phyloP scores from a whole-genome alignment of 1,284 basidiomycete species.

The Tetrapyrgos nigripes region DNA sequence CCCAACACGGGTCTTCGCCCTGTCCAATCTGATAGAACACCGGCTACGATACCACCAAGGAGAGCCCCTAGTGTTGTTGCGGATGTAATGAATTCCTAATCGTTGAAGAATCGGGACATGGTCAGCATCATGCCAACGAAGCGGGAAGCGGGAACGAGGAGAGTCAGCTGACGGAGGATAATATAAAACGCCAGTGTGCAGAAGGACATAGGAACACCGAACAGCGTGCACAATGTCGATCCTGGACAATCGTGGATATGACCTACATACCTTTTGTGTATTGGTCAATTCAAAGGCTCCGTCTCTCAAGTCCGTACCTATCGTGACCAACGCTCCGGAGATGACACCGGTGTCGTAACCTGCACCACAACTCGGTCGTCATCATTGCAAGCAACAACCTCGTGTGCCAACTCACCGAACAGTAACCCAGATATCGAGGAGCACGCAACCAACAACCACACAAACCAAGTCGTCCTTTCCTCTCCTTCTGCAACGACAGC shows the following conservation, averaged over 20 bases:
- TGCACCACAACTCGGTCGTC: conserved; percentile 28
- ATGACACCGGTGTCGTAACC: conserved; percentile 86
- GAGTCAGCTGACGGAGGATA: background rate
- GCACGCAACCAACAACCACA: conserved; percentile 72
- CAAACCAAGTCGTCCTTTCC: conserved; percentile 71
- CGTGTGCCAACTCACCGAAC: conserved; percentile 60
- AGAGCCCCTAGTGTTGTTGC: conserved; percentile 83
- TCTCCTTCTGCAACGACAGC: conserved; percentile 73
- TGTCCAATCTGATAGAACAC: conserved; percentile 75
- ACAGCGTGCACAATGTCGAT: too few species aligned
- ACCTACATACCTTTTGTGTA: conserved; percentile 63
- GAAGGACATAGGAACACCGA: too few species aligned
- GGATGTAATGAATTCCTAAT: conserved; percentile 81
- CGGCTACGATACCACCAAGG: conserved; percentile 74
- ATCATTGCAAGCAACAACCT: background rate
- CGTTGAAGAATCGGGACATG: conserved; percentile 1
- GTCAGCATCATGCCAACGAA: background rate
- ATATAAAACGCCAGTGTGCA: too few species aligned
- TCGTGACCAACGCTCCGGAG: conserved; percentile 77
- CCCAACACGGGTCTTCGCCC: conserved; percentile 73
- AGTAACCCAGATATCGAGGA: conserved; percentile 78
- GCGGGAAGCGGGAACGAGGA: background rate
- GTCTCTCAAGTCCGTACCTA: conserved; percentile 62
- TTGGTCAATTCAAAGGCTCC: conserved; percentile 64
- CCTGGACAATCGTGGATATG: too few species aligned